Evolutionary conservation across 805 yeast genomes (phyloP), one percentile per base, ranked within the genome.

Genomic region (Candida saitoana): DNA sequence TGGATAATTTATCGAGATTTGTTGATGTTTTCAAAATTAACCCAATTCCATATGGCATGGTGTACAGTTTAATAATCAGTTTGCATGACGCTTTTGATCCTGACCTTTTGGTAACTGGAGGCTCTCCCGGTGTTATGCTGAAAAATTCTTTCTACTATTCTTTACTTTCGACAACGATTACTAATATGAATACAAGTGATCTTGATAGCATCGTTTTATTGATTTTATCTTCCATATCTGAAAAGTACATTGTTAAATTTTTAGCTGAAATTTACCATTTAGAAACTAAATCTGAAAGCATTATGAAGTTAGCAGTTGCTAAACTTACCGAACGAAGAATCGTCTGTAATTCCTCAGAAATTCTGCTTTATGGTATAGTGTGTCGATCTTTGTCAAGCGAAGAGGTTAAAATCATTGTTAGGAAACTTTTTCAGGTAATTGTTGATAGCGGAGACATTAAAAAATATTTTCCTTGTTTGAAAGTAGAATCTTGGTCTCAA

Each of bases 71-170:
- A 5, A 34, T 65, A 3, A 47, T 56, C n/a, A 53, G 49, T 25
- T 51, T 66, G 34, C 59, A 55, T 24, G 70, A 65, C 25, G 57
- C 69, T 0, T 67, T 67, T 48, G 63, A 59, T 17, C 57, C 67
- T 2, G 34, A 52, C 3, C 40, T 46, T 22, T 50, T 61, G 36
- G 46, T 61, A 2, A 39, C 41, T 17, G 37, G 42, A 15, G 52
- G 27, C 16, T 15, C 18, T 17, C 12, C 9, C 5, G 22, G n/a
- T 8, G 31, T 4, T 14, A 8, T 16, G n/a, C 14, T n/a, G 7
- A 36, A 36, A 6, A 36, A 24, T 12, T 12, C 22, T 11, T n/a
- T 36, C 14, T 24, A 36, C 14, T 16, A 24, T 11, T 14, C 18
- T 17, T 11, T 36, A 20, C 31, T 36, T 36, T 22, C 30, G 15